A percentile compares a stretch with the other conserved stretches of the same genome.
phyloP scores from a whole-genome alignment of 140 eudicot species.

The Cichorium intybus region DNA sequence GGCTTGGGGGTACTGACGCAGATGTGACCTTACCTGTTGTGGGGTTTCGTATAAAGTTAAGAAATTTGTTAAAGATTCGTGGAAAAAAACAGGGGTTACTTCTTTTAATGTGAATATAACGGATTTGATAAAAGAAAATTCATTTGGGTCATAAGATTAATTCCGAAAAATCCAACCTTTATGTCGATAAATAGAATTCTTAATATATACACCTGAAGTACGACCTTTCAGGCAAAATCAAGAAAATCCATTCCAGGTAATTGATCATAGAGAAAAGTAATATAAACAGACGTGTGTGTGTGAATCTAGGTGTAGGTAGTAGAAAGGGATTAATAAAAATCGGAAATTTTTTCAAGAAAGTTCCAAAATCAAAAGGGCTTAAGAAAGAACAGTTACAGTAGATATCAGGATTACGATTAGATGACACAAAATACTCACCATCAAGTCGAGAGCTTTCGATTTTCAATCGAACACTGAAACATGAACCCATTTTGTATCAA shows the following conservation, averaged over 20 bases:
- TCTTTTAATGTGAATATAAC: too few species aligned
- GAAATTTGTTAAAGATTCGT: background rate
- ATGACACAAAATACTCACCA: conserved; percentile 36
- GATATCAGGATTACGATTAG: background rate
- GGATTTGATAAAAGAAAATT: background rate
- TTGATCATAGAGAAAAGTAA: background rate
- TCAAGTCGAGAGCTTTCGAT: conserved; percentile 66
- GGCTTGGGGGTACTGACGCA: conserved; percentile 41
- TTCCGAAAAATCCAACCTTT: conserved; percentile 3
- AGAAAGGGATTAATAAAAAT: background rate
- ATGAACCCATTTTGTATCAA: conserved; percentile 58
- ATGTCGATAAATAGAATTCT: background rate
- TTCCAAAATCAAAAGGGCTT: background rate
- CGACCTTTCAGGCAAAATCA: background rate
- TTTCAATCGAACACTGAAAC: conserved; percentile 58
- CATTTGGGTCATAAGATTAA: background rate
- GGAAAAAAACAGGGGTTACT: background rate
- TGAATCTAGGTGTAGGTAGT: background rate
- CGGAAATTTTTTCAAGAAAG: conserved; percentile 1
- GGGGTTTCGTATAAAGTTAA: background rate
- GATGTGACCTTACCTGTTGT: conserved; percentile 34
- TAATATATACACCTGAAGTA: background rate
- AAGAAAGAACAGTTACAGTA: background rate
- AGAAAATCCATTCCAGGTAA: background rate
- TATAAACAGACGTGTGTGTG: background rate